Evolutionary conservation across 805 yeast genomes (phyloP), one percentile per base, ranked within the genome.

Genomic region (Spathaspora arborariae): DNA sequence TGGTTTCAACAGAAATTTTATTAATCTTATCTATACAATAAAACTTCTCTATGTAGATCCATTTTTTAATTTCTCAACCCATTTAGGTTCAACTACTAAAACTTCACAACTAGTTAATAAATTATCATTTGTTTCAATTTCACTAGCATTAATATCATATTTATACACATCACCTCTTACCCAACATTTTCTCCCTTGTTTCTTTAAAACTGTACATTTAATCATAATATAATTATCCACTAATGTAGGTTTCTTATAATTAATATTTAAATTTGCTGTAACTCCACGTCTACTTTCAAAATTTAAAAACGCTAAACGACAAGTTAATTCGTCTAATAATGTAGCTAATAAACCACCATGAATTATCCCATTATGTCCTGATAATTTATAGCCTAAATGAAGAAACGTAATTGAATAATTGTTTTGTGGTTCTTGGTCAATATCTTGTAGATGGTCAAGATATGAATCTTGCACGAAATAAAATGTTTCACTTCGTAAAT

Each of bases 281-380:
- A 72, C 75, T 1, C 74, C 76, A 48, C 62, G 64, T 44, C 62
- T 64, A 20, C 73, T 65, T 33, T 63, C 58, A 46, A 65, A 63
- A 51, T 70, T 72, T 47, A 68, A 68, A 49, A 72, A 71, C 10
- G 75, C 76, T 24, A 72, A 55, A 11, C 75, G 52, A 46, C 76
- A 72, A 2, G 75, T 68, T 39, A 70, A 55, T 49, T 72, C 76
- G 52, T 72, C 76, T 47, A 72, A 56, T 22, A 70, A 54, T 1
- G 76, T 72, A 27, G 76, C 76, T 20, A 71, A 52, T 39, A 71
- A 56, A 1, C 76, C 76, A 1, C 76, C 76, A 50, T 71, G 76
- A n/a, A 71, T 65, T 11, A 71, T 69, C 3, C 64, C 65, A 4
- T 62, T 55, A 51, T 72, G 76, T 10, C 76, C 76, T 2, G 72